Percentiles rank a stretch among this genome's conserved stretches.
These are phyloP conservation scores for Linum usitatissimum DNA, from an alignment of 345 rosid genomes.

Conservation along the genomic window DNA sequence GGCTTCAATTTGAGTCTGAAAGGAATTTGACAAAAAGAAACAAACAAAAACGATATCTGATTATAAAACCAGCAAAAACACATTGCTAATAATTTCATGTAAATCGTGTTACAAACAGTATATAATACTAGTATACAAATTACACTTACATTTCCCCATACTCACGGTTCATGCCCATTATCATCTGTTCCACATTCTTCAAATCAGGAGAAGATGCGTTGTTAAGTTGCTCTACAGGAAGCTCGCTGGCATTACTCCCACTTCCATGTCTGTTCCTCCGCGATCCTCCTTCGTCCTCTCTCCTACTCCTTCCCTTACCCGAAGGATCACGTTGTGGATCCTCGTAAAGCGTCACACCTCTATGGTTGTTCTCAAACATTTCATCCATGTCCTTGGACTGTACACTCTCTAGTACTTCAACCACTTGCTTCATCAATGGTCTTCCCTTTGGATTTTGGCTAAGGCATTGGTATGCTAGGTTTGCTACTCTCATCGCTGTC, in stretches of 20 bases:
- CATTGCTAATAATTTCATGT: conserved; percentile 20
- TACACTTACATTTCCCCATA: background rate
- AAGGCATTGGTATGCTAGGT: conserved; percentile 72
- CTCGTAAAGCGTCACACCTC: conserved; percentile 42
- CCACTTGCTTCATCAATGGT: conserved; percentile 77
- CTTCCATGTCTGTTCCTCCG: background rate
- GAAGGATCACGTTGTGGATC: conserved; percentile 20
- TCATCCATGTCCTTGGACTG: conserved; percentile 39
- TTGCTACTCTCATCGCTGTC: conserved; percentile 62
- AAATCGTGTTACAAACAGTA: conserved; percentile 6
- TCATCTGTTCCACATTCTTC: background rate
- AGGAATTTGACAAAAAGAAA: no score
- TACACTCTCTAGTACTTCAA: conserved; percentile 55
- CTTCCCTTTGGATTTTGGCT: conserved; percentile 92
- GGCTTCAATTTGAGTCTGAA: no score
- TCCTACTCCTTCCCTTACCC: conserved; percentile 38
- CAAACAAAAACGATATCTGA: no score
- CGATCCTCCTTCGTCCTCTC: conserved; percentile 6
- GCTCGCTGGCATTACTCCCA: conserved; percentile 12
- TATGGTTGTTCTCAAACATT: conserved; percentile 29
- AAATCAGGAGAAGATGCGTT: conserved; percentile 13
- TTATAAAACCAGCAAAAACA: no score
- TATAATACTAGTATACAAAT: background rate
- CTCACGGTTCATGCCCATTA: background rate
- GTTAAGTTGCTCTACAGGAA: conserved; percentile 9